Conservation (phyloP, 805 yeast genomes). For the Pichia manshurica region DNA sequence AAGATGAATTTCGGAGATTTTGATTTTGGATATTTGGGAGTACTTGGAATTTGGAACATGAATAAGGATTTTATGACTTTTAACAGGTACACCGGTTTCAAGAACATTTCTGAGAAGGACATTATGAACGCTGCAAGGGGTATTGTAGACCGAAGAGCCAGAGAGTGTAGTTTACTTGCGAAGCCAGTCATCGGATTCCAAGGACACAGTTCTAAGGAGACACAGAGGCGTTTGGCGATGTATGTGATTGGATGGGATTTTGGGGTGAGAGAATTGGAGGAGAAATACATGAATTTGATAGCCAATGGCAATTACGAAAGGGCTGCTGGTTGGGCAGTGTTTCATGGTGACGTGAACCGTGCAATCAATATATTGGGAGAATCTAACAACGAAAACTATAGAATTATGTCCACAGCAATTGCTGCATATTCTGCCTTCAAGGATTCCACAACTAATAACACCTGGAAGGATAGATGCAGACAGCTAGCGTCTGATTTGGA, state of each 20-base stretch:
- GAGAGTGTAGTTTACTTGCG: conserved; percentile 44
- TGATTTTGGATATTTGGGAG: conserved; percentile 86
- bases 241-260: conserved; percentile 89
- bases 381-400: conserved; percentile 63
- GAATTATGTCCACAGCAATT: conserved; percentile 86
- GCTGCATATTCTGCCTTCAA: conserved; percentile 79
- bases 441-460: conserved; percentile 52
- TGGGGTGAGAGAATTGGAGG: conserved; percentile 68
- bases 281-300: conserved; percentile 52
- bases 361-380: conserved; percentile 75
- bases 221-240: conserved; percentile 72
- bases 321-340: conserved; percentile 98
- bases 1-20: conserved; percentile 62
- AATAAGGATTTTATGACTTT: conserved; percentile 38
- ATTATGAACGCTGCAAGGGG: conserved; percentile 45
- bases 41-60: conserved; percentile 85
- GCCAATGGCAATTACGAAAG: conserved; percentile 62
- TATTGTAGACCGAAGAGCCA: conserved; percentile 38
- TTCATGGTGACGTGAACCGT: conserved; percentile 77
- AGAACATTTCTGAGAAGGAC: conserved; percentile 35
- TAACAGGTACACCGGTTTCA: conserved; percentile 37
- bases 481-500: conserved; percentile 81
- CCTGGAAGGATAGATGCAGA: conserved; percentile 94
- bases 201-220: conserved; percentile 43
- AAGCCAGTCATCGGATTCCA: conserved; percentile 36